Base-by-base conservation (phyloP, 495 filamentous ascomycete genomes). In the Penicillium argentinense region DNA sequence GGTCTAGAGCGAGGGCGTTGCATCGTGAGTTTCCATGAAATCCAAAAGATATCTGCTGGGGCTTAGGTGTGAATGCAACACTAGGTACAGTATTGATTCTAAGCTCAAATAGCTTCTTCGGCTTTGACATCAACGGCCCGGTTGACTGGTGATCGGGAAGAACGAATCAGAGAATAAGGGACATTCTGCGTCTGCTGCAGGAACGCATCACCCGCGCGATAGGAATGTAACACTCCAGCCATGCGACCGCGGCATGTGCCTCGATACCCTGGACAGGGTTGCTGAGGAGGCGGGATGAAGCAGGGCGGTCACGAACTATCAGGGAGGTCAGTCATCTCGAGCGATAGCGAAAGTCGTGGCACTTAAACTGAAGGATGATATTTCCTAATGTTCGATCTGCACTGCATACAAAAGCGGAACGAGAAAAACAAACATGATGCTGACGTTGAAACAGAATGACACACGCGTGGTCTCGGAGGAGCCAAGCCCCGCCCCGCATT, bases 171-270 rank as follows among this genome's bases (percentile, higher is more conserved):
- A 19, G 18, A 26, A 14, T 5, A 33, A 13, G 12, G 21, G 33
- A 9, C 21, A 19, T 9, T 41, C 14, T 19, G 9, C 7, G 16
- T 21, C 14, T 28, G 22, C 45, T 58, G 45, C 55, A 59, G 56
- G 56, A 54, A 59, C 49, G 14, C 34, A 47, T 47, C 49, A 39
- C 28, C 44, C 28, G 45, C 45, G 9, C 38, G 36, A 42, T 40
- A 22, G 45, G 28, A 47, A 56, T 56, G 59, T 59, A 54, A 59
- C 56, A 51, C 36, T 30, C 11, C 32, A 13, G 8, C 59, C 59
- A 62, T 59, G 59, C 55, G 59, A 50, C 48, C 46, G 30, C 42
- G 23, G 39, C 55, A 56, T 55, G 55, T 62, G 55, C 52, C 49
- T 38, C 42, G 13, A n/a, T 24, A 32, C 43, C 22, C 38, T 25